These are phyloP conservation scores for Mycena filopes DNA, from an alignment of 768 basidiomycete genomes.

Conservation along the genomic window DNA sequence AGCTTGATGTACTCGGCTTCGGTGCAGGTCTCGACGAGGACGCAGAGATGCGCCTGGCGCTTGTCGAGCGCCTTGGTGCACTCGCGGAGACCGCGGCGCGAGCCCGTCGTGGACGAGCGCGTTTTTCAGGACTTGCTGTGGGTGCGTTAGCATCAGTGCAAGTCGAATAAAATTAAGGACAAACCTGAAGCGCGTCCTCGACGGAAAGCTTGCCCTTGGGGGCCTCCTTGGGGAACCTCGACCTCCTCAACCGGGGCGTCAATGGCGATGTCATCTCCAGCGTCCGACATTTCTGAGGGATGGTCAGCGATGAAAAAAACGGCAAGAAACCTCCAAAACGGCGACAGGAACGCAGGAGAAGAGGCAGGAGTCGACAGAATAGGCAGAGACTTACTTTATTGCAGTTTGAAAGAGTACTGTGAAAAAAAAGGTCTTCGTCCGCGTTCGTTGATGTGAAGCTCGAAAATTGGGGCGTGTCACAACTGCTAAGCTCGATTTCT, in stretches of 20 bases:
- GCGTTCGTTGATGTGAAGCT: slow-evolving; percentile 93
- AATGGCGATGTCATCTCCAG: slow-evolving; percentile 93
- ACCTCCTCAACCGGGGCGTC: slow-evolving; percentile 75
- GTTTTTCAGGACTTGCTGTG: slow-evolving; percentile 98
- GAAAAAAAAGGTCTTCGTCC: slow-evolving; percentile 85
- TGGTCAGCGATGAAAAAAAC: no score
- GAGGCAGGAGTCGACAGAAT: background rate
- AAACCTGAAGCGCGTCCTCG: slow-evolving; percentile 92
- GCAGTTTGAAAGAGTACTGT: slow-evolving; percentile 22
- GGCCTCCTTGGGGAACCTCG: slow-evolving; percentile 86
- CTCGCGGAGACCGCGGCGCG: slow-evolving; percentile 96
- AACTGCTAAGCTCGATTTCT: slow-evolving; percentile 33
- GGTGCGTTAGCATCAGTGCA: background rate
- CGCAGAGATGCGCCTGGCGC: slow-evolving; percentile 97
- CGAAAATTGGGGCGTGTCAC: slow-evolving; percentile 22
- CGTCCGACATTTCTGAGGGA: slow-evolving; percentile 88
- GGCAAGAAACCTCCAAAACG: no score
- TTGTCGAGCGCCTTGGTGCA: slow-evolving; percentile 98
- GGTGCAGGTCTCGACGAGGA: slow-evolving; percentile 98
- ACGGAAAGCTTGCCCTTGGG: slow-evolving; percentile 96
- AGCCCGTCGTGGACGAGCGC: slow-evolving; percentile 98
- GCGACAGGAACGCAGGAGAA: background rate
- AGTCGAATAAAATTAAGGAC: slow-evolving; percentile 17
- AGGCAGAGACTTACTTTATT: slow-evolving; percentile 26
- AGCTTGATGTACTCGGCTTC: slow-evolving; percentile 99